Evolutionary conservation across 139 green algal genomes (phyloP).

Genomic region (Micromonas pusilla): DNA sequence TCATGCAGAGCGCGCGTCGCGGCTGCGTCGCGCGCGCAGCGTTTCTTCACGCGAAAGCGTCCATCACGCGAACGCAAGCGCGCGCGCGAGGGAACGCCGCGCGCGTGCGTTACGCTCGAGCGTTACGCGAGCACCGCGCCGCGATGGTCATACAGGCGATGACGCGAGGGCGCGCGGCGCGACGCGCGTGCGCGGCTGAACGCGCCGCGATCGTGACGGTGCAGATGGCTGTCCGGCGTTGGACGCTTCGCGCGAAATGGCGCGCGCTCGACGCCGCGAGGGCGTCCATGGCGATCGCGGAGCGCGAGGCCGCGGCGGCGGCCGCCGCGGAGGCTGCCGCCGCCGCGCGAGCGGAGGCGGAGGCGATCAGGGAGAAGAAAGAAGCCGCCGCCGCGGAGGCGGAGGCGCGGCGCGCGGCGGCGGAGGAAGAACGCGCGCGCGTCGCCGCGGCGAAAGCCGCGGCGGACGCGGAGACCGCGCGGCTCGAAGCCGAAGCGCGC

Average conservation of each 20-base stretch:
- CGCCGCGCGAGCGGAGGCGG: not conserved
- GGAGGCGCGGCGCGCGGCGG: not conserved
- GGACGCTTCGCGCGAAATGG: not conserved
- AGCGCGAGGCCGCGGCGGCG: not conserved
- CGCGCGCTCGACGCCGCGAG: not conserved
- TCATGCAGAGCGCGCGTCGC: not conserved
- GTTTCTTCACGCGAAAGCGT: not conserved
- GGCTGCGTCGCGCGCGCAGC: not conserved
- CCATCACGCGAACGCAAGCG: conserved; percentile 19
- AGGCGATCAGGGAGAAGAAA: not conserved
- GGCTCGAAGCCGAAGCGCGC: not conserved
- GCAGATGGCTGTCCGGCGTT: conserved; percentile 16
- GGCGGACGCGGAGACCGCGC: not conserved
- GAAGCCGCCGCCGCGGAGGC: not conserved
- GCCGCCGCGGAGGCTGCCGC: not conserved
- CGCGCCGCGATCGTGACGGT: not conserved
- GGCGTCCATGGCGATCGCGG: no score
- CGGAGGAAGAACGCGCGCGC: not conserved
- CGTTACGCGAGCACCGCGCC: no score
- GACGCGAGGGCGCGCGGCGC: not conserved
- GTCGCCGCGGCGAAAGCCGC: not conserved
- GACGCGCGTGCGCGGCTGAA: not conserved
- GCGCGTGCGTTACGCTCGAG: conserved; percentile 1
- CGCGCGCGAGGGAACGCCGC: not conserved
- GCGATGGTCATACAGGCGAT: conserved; percentile 17